These are phyloP conservation scores for Volutella citrinella DNA, from an alignment of 2,329 filamentous ascomycete species.

Conservation along the genomic window DNA sequence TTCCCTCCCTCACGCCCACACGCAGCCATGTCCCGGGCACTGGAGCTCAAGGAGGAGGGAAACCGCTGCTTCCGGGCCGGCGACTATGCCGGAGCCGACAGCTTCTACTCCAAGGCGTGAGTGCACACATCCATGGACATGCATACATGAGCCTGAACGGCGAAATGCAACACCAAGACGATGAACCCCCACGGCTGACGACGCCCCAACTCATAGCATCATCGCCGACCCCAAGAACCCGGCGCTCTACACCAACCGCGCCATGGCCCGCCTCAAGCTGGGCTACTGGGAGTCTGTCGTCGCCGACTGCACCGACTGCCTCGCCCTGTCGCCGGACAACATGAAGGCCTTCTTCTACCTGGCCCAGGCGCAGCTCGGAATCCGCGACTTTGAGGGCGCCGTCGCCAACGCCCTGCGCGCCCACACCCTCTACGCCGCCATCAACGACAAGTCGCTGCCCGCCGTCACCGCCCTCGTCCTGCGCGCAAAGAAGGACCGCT, in stretches of 20 bases:
- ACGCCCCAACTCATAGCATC: slow-evolving; percentile 50
- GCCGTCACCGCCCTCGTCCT: slow-evolving; percentile 73
- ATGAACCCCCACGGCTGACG: slow-evolving; percentile 6
- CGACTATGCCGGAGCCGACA: slow-evolving; percentile 65
- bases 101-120: slow-evolving; percentile 69
- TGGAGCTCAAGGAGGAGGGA: slow-evolving; percentile 53
- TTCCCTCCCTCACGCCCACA: too few species aligned
- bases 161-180: neutral
- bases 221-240: slow-evolving; percentile 74
- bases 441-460: slow-evolving; percentile 63
- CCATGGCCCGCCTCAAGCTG: slow-evolving; percentile 76
- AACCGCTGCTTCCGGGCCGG: slow-evolving; percentile 63
- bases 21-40: slow-evolving; percentile 31
- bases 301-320: slow-evolving; percentile 71
- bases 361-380: slow-evolving; percentile 75
- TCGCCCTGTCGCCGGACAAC: slow-evolving; percentile 60
- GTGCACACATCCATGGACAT: slow-evolving; percentile 19
- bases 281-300: slow-evolving; percentile 71
- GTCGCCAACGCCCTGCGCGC: slow-evolving; percentile 67
- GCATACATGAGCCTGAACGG: neutral
- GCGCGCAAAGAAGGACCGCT: slow-evolving; percentile 78
- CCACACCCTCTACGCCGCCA: slow-evolving; percentile 65
- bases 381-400: slow-evolving; percentile 65
- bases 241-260: slow-evolving; percentile 83
- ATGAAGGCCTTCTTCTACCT: slow-evolving; percentile 86